phyloP scores from a whole-genome alignment of 345 rosid species.

The Citrus medica region DNA sequence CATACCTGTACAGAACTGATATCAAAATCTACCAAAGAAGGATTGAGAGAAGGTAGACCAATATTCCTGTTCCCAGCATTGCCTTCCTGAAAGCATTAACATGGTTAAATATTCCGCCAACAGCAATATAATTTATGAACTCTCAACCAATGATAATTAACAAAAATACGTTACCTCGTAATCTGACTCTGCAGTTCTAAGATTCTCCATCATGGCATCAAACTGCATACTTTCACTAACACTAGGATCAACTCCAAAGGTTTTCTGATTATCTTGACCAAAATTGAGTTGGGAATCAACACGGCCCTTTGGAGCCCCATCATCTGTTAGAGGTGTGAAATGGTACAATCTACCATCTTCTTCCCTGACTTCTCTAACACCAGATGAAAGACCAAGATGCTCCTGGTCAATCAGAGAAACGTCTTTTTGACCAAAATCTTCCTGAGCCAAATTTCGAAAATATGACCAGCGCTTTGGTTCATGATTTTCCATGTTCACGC shows the following conservation, averaged over 20 bases:
- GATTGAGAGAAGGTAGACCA: slow-evolving; percentile 52
- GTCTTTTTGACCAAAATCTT: slow-evolving; percentile 49
- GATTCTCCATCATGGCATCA: slow-evolving; percentile 62
- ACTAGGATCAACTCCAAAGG: slow-evolving; percentile 18
- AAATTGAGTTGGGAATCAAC: slow-evolving; percentile 40
- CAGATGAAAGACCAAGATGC: slow-evolving; percentile 38
- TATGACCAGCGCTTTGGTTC: slow-evolving; percentile 86
- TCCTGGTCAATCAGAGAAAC: slow-evolving; percentile 57
- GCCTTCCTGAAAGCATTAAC: slow-evolving; percentile 50
- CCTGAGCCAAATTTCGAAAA: slow-evolving; percentile 82
- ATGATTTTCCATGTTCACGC: slow-evolving; percentile 66
- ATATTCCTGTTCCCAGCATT: slow-evolving; percentile 43
- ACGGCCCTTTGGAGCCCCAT: slow-evolving; percentile 33
- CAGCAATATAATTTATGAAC: neutral
- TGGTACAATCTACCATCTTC: slow-evolving; percentile 34
- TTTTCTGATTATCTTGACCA: slow-evolving; percentile 39
- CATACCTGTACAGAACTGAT: slow-evolving; percentile 72
- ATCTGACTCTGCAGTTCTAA: slow-evolving; percentile 45
- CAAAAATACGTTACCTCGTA: slow-evolving; percentile 44
- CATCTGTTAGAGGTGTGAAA: slow-evolving; percentile 34
- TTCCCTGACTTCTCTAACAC: slow-evolving; percentile 23
- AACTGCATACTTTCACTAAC: slow-evolving; percentile 60
- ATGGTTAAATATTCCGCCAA: slow-evolving; percentile 16
- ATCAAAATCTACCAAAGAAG: slow-evolving; percentile 58
- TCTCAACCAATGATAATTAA: slow-evolving; percentile 22